Base-by-base conservation (phyloP, 495 filamentous ascomycete species). In the Aspergillus conjunctus region DNA sequence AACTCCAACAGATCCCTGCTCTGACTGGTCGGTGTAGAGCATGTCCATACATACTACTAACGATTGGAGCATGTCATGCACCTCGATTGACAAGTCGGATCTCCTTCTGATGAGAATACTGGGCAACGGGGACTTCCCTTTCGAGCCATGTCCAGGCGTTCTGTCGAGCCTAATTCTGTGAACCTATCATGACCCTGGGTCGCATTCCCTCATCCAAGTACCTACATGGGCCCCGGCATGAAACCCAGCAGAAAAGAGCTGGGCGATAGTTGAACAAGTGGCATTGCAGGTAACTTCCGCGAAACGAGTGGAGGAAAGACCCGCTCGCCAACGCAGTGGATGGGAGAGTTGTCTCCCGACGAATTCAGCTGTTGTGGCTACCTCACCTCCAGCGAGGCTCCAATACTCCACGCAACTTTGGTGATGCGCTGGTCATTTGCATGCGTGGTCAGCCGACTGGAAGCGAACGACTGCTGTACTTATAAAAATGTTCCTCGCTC, bases 381-480 rank as follows among this genome's bases (percentile, higher is more conserved):
- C 62, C 59, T 62, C 63, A 64, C 55, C 37, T 51, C 31, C 54
- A 52, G 58, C 45, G 43, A 48, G 58, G 41, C 58, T 63, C 54
- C 55, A 51, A 56, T 57, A 58, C 57, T 65, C 58, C 54, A 61
- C 51, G 54, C 59, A 58, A 51, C 51, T 56, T 33, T 51, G 53
- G 43, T 56, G 50, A 66, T 68, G 65, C 62, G 65, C 59, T 68
- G 65, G 62, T 68, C 65, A 64, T 61, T 64, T 62, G 59, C 62
- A 64, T 64, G 65, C 65, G 62, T 64, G 60, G 61, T 60, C 62
- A 63, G 56, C 58, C 54, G 65, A 63, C 59, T 51, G 44, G n/a
- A 50, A 46, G 43, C 34, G 45, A 53, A 55, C 52, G 17, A 51
- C 17, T 56, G 52, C 49, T 26, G 44, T 43, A 20, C 17, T 17